Base-by-base conservation (phyloP, 2,329 filamentous ascomycete genomes). In the Pyrenophora seminiperda region DNA sequence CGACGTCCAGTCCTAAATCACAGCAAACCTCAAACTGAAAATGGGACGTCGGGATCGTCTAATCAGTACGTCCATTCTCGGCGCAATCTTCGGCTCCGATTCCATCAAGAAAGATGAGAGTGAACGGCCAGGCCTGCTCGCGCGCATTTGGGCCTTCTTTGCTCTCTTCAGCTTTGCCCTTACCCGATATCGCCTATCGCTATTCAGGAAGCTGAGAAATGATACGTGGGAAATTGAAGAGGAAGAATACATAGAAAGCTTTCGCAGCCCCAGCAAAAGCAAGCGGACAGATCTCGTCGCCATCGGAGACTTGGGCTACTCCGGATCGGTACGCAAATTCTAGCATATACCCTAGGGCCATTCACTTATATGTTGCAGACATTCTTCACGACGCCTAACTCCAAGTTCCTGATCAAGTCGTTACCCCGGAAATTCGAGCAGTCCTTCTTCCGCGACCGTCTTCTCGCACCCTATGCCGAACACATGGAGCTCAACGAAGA, bases 281-380 rank as follows among this genome's bases (percentile, higher is more conserved):
- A 73, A 73, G 54, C 71, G 66, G 34, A 69, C 68, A 46, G 68
- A 70, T 40, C 72, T 90, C 24, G 71, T 79, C 2, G 70, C 84
- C 1, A 80, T 87, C 53, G 87, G 85, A 1, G 86, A 90, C 63
- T 77, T 91, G 72, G 88, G 88, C 2, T 89, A 88, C 66, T 89
- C 85, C 20, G 88, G 88, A 40, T 90, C 87, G 17, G 80, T 83
- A 69, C 14, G 67, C 56, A 19, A 47, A 24, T 32, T 13, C 14
- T 7, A 24, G 45, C n/a, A 18, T n/a, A 47, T 33, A 10, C 19
- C 17, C 3, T 10, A 30, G 31, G 5, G 1, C 52, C n/a, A 18
- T 20, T 10, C 10, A 29, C 58, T 60, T 54, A 65, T 15, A 33
- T 14, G 7, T 43, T 17, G 9, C 50, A 83, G 73, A 89, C 87